Conservation (phyloP, 2,329 filamentous ascomycete genomes). For the Dendrostoma leiphaemia region DNA sequence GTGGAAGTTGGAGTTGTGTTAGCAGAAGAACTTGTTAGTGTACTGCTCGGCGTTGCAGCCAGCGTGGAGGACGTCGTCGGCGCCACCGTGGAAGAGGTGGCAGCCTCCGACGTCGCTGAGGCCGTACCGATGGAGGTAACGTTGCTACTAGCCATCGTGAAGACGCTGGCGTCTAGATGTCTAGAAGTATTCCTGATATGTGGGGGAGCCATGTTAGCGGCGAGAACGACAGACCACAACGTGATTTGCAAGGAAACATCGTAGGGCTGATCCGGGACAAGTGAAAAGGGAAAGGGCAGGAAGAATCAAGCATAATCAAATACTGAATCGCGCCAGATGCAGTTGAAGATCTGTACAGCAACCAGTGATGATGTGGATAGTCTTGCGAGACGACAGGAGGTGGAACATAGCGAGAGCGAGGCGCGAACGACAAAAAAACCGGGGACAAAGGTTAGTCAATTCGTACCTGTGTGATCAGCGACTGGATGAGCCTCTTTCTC, state of each 20-base stretch:
- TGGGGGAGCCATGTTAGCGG: conserved; percentile 19
- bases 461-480: conserved; percentile 14
- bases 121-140: conserved; percentile 16
- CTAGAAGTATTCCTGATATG: conserved; percentile 12
- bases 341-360: neutral
- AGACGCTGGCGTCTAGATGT: conserved; percentile 2
- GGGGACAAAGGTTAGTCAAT: neutral
- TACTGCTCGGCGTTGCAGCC: conserved; percentile 10
- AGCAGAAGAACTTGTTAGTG: conserved; percentile 18
- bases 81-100: conserved; percentile 6
- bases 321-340: neutral
- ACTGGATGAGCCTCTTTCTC: conserved; percentile 2
- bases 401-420: neutral
- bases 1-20: conserved; percentile 15
- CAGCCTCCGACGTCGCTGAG: conserved; percentile 8
- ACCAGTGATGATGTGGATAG: neutral
- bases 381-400: conserved; percentile 1
- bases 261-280: neutral
- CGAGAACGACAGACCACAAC: neutral
- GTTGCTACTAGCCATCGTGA: conserved; percentile 19
- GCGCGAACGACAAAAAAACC: conserved; percentile 8
- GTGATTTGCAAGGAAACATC: conserved; percentile 2
- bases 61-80: conserved; percentile 10
- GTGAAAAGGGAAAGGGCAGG: neutral
- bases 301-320: neutral